Conservation (phyloP, 768 basidiomycete species). For the Boletus fagicola region DNA sequence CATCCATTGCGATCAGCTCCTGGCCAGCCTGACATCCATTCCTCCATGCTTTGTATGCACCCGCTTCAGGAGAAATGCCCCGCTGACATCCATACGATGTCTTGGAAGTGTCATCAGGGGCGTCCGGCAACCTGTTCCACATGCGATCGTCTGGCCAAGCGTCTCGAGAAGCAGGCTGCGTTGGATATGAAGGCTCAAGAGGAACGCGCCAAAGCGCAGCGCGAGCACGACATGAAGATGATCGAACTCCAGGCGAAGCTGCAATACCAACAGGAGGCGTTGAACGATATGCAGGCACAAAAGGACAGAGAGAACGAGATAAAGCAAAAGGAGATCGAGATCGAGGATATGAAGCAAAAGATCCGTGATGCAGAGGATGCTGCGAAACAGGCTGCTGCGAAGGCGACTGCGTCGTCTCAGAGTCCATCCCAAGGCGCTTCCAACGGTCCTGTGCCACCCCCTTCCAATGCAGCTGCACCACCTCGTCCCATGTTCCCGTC, state of each 20-base stretch:
- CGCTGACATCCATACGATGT: conserved; percentile 40
- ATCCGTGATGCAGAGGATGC: conserved; percentile 10
- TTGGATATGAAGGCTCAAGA: conserved; percentile 42
- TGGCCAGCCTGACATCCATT: conserved; percentile 32
- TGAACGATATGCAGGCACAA: conserved; percentile 38
- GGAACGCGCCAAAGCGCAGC: conserved; percentile 45
- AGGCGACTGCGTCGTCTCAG: conserved; percentile 1
- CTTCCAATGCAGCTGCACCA: conserved; percentile 3
- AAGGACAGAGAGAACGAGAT: conserved; percentile 45
- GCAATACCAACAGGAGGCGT: conserved; percentile 26
- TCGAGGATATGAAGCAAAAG: conserved; percentile 35
- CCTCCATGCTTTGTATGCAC: conserved; percentile 42
- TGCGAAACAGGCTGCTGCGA: conserved; percentile 12
- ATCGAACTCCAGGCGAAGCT: conserved; percentile 44
- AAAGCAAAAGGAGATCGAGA: conserved; percentile 43
- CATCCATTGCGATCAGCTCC: conserved; percentile 52
- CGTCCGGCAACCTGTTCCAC: conserved; percentile 39
- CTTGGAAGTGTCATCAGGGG: conserved; percentile 46
- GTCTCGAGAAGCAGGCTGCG: conserved; percentile 40
- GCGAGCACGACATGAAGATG: conserved; percentile 41
- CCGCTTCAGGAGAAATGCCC: conserved; percentile 40
- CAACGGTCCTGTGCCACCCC: conserved; percentile 1
- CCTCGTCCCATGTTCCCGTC: conserved; percentile 30
- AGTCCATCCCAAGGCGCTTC: neutral
- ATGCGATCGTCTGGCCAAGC: conserved; percentile 45